These are phyloP conservation scores for Phytophthora cactorum DNA, from an alignment of 352 stramenopile genomes.

Conservation along the genomic window DNA sequence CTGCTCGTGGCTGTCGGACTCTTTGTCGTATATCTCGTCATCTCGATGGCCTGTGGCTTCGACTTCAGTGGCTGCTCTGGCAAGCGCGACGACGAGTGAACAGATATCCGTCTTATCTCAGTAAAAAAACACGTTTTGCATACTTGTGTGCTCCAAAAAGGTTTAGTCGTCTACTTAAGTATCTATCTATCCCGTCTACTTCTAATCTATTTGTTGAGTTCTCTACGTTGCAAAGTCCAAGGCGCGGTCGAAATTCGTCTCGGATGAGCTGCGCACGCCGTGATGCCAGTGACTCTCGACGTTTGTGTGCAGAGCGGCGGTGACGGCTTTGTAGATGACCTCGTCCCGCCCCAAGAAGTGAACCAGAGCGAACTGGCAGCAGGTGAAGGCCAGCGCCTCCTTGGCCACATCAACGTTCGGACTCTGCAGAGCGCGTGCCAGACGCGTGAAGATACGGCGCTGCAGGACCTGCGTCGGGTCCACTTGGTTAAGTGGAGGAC, in stretches of 20 bases:
- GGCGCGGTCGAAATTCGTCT: constrained; percentile 76
- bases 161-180: constrained; percentile 4
- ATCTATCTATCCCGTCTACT: constrained; percentile 38
- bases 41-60: constrained; percentile 89
- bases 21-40: constrained; percentile 87
- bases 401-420: constrained; percentile 76
- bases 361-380: constrained; percentile 81
- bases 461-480: constrained; percentile 43
- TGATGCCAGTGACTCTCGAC: constrained; percentile 77
- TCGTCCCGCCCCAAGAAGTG: constrained; percentile 76
- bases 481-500: constrained; percentile 61
- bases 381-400: constrained; percentile 82
- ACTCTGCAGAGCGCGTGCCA: constrained; percentile 67
- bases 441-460: constrained; percentile 57
- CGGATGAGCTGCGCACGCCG: constrained; percentile 65
- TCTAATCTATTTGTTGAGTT: constrained; percentile 21
- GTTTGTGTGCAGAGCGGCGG: constrained; percentile 67
- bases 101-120: not conserved
- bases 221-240: constrained; percentile 71
- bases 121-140: constrained; percentile 8
- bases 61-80: constrained; percentile 83
- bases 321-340: constrained; percentile 72
- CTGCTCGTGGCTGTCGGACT: constrained; percentile 78
- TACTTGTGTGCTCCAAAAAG: constrained; percentile 13
- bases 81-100: constrained; percentile 47